Base-by-base conservation (phyloP, 139 green algal species). In the Haematococcus lacustris region DNA sequence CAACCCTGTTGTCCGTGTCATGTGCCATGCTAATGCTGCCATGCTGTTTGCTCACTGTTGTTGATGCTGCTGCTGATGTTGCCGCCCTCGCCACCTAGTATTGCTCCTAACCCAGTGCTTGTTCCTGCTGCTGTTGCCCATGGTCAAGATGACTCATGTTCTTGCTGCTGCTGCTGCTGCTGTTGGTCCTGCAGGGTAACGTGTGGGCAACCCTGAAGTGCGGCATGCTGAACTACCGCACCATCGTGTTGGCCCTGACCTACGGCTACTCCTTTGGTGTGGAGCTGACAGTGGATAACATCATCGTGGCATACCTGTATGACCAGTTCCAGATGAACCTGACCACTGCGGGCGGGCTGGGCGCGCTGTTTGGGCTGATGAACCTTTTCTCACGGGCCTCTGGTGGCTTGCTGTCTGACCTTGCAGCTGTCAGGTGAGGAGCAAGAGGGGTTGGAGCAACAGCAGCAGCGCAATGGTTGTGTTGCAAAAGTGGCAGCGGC, bases 381-480 rank as follows among this genome's bases (percentile, higher is more conserved):
- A 99, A 99, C 87, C 70, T 99, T 51, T 91, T 95, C 83, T 88
- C 88, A 0, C 83, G 95, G 30, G 87, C 93, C 9, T 59, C 88
- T 26, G 93, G 94, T n/a, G 90, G 89, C 63, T 74, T 90, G 32
- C 37, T 80, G 0, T 90, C 83, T 1, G 90, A 95, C 74, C n/a
- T 82, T 26, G 65, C 71, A 0, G 83, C 74, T 5, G 76, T 73
- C 57, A 26, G 26, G 23, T n/a, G n/a, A n/a, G n/a, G n/a, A n/a
- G n/a, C n/a, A n/a, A n/a, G n/a, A n/a, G n/a, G n/a, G n/a, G n/a
- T n/a, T n/a, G n/a, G n/a, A n/a, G n/a, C n/a, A n/a, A n/a, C n/a
- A n/a, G n/a, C n/a, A n/a, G n/a, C n/a, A n/a, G n/a, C n/a, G n/a
- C n/a, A n/a, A n/a, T n/a, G n/a, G n/a, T n/a, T n/a, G n/a, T n/a